A percentile compares a stretch with the other conserved stretches of the same genome.
These are phyloP conservation scores for Gentiana dahurica DNA, from an alignment of 257 asterid species.

Conservation along the genomic window DNA sequence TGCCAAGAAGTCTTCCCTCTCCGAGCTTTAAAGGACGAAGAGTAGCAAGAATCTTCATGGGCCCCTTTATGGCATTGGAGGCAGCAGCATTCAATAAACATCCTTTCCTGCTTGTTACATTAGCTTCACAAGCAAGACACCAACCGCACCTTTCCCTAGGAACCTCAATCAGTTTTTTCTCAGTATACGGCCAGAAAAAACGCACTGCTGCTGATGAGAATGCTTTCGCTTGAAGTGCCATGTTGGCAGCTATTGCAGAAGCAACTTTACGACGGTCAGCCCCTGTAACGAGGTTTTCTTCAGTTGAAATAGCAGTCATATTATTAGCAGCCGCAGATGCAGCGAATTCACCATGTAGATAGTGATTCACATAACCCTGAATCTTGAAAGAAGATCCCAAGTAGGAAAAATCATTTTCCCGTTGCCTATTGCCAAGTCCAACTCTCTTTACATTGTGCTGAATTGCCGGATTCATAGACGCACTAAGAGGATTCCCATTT, in stretches of 20 bases:
- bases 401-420: slow-evolving; percentile 22
- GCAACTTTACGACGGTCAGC: slow-evolving; percentile 38
- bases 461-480: slow-evolving; percentile 12
- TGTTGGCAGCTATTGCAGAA: slow-evolving; percentile 35
- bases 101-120: slow-evolving; percentile 55
- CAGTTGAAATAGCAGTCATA: slow-evolving; percentile 56
- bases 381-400: slow-evolving; percentile 57
- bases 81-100: slow-evolving; percentile 87
- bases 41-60: slow-evolving; percentile 43
- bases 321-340: slow-evolving; percentile 83
- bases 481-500: slow-evolving; percentile 16
- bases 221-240: slow-evolving; percentile 63
- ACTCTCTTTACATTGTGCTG: slow-evolving; percentile 13
- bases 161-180: slow-evolving; percentile 61
- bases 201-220: slow-evolving; percentile 51
- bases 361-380: slow-evolving; percentile 51
- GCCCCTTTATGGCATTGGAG: slow-evolving; percentile 58
- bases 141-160: slow-evolving; percentile 92
- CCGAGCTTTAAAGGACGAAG: slow-evolving; percentile 44
- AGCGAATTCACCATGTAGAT: slow-evolving; percentile 78
- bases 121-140: slow-evolving; percentile 74
- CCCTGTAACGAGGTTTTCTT: slow-evolving; percentile 40
- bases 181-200: slow-evolving; percentile 82
- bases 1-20: slow-evolving; percentile 52
- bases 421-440: slow-evolving; percentile 16